Base-by-base conservation (phyloP, 148 eudicot genomes). In the Heliosperma pusillum region DNA sequence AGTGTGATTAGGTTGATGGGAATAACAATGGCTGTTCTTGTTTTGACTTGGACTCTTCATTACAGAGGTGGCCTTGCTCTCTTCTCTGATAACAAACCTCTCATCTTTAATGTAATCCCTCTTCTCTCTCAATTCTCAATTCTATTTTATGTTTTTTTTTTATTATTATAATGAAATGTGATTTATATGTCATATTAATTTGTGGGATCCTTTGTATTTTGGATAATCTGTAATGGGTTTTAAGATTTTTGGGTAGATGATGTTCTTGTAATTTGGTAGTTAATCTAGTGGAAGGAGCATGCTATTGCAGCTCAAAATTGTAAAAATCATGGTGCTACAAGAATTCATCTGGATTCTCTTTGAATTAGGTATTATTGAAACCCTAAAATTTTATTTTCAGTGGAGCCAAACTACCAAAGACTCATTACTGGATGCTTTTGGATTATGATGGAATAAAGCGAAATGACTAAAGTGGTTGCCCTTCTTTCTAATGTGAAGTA, bases 31-130 rank as follows among this genome's bases (percentile, higher is more conserved):
- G 78, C 87, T 29, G 73, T 77, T 24, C 77, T 93, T 71, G 87
- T 93, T 53, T 70, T 91, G 10, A 82, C 79, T 7, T 93, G 97
- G 98, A 86, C 80, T 69, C 15, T 88, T 50, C 91, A 86, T 71
- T 93, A 85, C 72, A 86, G 98, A 83, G 98, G 98, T 61, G 98
- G 98, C 12, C 82, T 93, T 68, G 85, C 96, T 78, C 88, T 93
- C 70, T 47, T 86, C 13, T 91, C 98, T 62, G 92, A 87, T 2
- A 79, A 93, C 57, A 87, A 86, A 72, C 83, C 67, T 83, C 98
- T 86, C 71, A 85, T 92, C 80, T 96, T 96, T 76, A 96, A 96
- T 77, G 99, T 96, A 92, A 78, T 50, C 24, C 67, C 71, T 74
- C 71, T 15, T 21, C 29, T 33, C 66, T 17, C 59, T 9, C 13